phyloP scores from a whole-genome alignment of 1,284 basidiomycete genomes.

The Vanrija sp. region DNA sequence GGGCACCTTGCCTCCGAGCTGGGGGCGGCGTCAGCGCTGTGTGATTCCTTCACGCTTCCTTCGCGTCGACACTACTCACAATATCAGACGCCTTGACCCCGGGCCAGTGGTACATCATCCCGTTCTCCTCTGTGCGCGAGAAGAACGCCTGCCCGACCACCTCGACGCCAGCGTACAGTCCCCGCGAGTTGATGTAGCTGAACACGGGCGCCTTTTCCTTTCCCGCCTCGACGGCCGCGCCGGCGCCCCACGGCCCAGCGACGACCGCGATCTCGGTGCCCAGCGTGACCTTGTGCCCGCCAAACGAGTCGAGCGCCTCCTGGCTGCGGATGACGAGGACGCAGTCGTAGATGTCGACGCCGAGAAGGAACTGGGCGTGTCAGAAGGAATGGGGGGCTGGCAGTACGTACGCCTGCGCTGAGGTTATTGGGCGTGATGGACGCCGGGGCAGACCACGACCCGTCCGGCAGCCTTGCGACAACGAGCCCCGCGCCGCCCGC shows the following conservation, averaged over 20 bases:
- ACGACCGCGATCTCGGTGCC: constrained; percentile 54
- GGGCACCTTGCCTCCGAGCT: constrained; percentile 50
- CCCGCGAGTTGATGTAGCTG: constrained; percentile 48
- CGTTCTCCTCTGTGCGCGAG: constrained; percentile 49
- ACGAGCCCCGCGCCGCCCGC: constrained; percentile 54
- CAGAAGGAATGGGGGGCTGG: too few relatives aligned
- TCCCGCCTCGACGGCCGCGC: constrained; percentile 52
- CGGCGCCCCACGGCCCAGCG: constrained; percentile 54
- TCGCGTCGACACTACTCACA: constrained; percentile 35
- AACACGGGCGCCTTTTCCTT: constrained; percentile 49
- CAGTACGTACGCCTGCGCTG: constrained; percentile 39
- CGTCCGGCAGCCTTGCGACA: constrained; percentile 49
- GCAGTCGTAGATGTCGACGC: constrained; percentile 52
- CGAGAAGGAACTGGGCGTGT: constrained; percentile 41
- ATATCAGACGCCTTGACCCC: constrained; percentile 50
- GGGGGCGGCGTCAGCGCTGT: not conserved
- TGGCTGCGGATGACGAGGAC: constrained; percentile 52
- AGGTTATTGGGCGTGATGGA: constrained; percentile 55
- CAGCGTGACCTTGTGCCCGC: constrained; percentile 53
- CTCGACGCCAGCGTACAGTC: constrained; percentile 53
- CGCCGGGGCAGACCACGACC: constrained; percentile 55
- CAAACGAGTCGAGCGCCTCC: constrained; percentile 53
- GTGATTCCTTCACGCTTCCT: too few relatives aligned
- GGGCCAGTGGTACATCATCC: constrained; percentile 48
- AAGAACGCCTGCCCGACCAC: constrained; percentile 53